phyloP scores from a whole-genome alignment of 202 grass and related monocot species.

The Zizania palustris region DNA sequence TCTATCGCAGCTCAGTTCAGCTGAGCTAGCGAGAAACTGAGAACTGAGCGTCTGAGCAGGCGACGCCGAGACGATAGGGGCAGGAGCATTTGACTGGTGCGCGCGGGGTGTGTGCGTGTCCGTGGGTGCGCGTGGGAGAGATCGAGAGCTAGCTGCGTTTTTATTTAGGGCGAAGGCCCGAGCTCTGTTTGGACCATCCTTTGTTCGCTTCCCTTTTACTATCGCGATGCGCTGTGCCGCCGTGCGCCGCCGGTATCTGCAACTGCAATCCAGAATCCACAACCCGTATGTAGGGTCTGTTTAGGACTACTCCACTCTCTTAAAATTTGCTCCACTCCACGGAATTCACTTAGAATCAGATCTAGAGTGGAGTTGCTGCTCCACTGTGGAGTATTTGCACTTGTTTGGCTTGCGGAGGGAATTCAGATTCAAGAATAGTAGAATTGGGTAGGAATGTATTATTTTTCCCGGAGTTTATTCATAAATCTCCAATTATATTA shows the following conservation, averaged over 20 bases:
- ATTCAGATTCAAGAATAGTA: no score
- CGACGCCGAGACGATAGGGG: no score
- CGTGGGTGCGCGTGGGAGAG: conserved; percentile 32
- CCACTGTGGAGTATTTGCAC: no score
- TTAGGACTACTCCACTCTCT: no score
- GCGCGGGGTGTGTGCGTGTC: neutral
- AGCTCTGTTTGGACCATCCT: conserved; percentile 69
- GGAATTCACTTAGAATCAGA: no score
- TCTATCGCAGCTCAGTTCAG: neutral
- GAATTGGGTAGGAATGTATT: no score
- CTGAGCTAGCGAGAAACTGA: neutral
- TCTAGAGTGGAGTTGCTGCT: no score
- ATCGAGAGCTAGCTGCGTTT: conserved; percentile 21
- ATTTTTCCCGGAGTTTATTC: no score
- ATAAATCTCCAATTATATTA: no score
- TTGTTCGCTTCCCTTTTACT: conserved; percentile 56
- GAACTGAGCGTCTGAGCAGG: neutral
- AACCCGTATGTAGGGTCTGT: no score
- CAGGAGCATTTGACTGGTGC: conserved; percentile 15
- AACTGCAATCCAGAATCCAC: neutral
- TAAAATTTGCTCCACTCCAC: no score
- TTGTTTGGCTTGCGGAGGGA: no score
- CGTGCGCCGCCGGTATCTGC: neutral
- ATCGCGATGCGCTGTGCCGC: conserved; percentile 24
- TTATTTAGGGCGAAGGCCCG: conserved; percentile 59